These are phyloP conservation scores for Santalum album DNA, from an alignment of 164 flowering plant genomes.

Conservation along the genomic window DNA sequence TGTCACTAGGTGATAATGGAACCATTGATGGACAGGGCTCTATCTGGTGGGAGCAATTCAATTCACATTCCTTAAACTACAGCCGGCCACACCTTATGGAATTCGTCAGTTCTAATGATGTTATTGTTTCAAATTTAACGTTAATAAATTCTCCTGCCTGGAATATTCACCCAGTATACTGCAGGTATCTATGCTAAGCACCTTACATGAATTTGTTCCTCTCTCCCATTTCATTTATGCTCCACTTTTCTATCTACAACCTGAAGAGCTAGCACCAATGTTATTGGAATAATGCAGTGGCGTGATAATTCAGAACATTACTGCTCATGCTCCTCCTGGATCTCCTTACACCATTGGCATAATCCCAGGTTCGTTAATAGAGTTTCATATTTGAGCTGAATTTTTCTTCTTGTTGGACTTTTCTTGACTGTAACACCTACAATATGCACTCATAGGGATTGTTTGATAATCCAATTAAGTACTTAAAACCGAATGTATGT, in stretches of 20 bases:
- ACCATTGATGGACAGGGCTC: constrained; percentile 92
- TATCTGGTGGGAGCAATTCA: constrained; percentile 81
- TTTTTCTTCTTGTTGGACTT: neutral
- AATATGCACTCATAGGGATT: too few relatives aligned
- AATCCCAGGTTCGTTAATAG: constrained; percentile 48
- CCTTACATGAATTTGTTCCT: neutral
- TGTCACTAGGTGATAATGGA: constrained; percentile 95
- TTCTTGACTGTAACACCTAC: too few relatives aligned
- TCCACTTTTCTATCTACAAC: too few relatives aligned
- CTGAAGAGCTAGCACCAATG: neutral
- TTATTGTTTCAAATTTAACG: constrained; percentile 72
- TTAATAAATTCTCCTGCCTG: constrained; percentile 76
- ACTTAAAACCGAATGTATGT: too few relatives aligned
- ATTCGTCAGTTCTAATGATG: constrained; percentile 35
- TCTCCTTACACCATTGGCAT: constrained; percentile 61
- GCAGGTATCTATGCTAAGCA: constrained; percentile 44
- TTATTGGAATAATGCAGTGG: constrained; percentile 36
- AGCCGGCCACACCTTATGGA: constrained; percentile 94
- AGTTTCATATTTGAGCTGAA: neutral
- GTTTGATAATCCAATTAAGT: too few relatives aligned
- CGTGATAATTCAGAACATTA: constrained; percentile 45
- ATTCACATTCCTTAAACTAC: constrained; percentile 51
- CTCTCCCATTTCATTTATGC: neutral
- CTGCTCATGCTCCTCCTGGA: constrained; percentile 38
- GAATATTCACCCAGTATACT: constrained; percentile 82